phyloP scores from a whole-genome alignment of 1,139 yeast species.

The Fermentozyma sake region DNA sequence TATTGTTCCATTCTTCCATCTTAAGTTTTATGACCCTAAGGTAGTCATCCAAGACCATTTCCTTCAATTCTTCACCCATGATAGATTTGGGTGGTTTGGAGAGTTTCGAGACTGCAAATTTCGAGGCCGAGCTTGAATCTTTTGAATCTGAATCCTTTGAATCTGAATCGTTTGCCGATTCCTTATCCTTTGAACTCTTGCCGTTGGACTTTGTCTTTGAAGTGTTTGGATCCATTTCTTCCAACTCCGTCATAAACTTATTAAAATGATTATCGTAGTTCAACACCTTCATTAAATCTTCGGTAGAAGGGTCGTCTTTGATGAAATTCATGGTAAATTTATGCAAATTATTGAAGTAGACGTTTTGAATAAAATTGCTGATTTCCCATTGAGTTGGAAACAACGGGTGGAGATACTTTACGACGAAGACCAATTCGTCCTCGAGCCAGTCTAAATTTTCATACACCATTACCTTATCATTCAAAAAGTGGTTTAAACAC shows the following conservation, averaged over 20 bases:
- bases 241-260: slow-evolving; percentile 29
- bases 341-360: slow-evolving; percentile 68
- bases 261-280: slow-evolving; percentile 71
- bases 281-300: slow-evolving; percentile 57
- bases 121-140: no score
- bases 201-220: slow-evolving; percentile 25
- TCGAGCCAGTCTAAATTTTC: slow-evolving; percentile 81
- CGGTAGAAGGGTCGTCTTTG: slow-evolving; percentile 70
- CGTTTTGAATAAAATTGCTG: slow-evolving; percentile 54
- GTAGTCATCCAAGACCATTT: slow-evolving; percentile 64
- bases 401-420: slow-evolving; percentile 51
- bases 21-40: slow-evolving; percentile 62
- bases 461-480: slow-evolving; percentile 55
- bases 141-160: no score
- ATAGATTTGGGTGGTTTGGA: slow-evolving; percentile 44
- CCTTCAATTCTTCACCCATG: slow-evolving; percentile 69
- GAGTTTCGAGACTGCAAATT: slow-evolving; percentile 34
- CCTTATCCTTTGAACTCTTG: slow-evolving; percentile 5
- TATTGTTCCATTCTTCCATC: slow-evolving; percentile 78
- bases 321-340: slow-evolving; percentile 58
- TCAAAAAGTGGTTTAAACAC: slow-evolving; percentile 54
- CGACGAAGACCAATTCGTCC: slow-evolving; percentile 67
- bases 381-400: slow-evolving; percentile 74
- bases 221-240: slow-evolving; percentile 13
- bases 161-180: no score